Conservation (phyloP, 805 yeast genomes). For the Kazachstania viticola region DNA sequence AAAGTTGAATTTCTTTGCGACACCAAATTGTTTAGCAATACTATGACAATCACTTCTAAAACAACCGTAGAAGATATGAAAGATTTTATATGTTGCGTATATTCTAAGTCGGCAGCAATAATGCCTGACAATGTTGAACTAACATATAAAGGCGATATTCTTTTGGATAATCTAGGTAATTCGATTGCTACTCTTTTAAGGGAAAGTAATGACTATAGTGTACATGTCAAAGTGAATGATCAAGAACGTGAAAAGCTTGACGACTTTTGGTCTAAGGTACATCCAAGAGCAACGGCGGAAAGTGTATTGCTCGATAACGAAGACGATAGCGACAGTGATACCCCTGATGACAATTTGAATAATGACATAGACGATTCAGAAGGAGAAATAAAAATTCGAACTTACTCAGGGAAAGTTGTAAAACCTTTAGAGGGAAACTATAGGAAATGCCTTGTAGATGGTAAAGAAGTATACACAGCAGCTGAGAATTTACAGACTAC, state of each 20-base stretch:
- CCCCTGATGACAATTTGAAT: not conserved
- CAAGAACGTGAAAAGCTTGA: constrained; percentile 15
- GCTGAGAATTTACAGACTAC: constrained; percentile 9
- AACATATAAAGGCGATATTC: constrained; percentile 16
- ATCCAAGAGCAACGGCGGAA: not conserved
- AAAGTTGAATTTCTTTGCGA: constrained; percentile 17
- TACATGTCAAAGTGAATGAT: constrained; percentile 21
- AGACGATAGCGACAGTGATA: not conserved
- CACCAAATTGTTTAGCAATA: constrained; percentile 11
- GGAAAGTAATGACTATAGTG: constrained; percentile 9
- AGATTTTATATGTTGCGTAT: constrained; percentile 18
- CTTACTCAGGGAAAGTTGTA: constrained; percentile 10
- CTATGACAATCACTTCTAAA: constrained; percentile 12
- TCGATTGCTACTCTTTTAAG: constrained; percentile 11
- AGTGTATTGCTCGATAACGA: too few relatives aligned
- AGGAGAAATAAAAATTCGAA: constrained; percentile 1
- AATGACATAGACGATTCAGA: not conserved
- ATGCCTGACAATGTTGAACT: constrained; percentile 15
- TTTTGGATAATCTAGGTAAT: constrained; percentile 12
- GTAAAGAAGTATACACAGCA: constrained; percentile 15
- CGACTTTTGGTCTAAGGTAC: constrained; percentile 15
- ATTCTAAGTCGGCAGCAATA: constrained; percentile 12
- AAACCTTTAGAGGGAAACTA: constrained; percentile 11
- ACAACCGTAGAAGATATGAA: constrained; percentile 21
- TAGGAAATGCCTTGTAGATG: constrained; percentile 16